These are phyloP conservation scores for Tylopilus sp. DNA, from an alignment of 1,284 basidiomycete genomes.

Conservation along the genomic window DNA sequence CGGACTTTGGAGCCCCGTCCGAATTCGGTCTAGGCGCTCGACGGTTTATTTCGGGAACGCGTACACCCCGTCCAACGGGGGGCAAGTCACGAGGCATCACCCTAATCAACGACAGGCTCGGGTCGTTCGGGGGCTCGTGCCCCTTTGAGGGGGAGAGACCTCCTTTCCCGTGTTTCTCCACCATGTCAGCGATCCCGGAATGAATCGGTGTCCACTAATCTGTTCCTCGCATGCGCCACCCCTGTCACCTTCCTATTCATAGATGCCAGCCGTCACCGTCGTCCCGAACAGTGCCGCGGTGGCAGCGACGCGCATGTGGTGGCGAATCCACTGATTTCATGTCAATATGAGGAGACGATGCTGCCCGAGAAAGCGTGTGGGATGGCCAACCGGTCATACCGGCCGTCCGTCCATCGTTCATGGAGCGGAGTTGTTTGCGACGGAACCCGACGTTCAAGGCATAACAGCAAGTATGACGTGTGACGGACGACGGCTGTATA, in stretches of 20 bases:
- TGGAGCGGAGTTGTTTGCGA: conserved; percentile 9
- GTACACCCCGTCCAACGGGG: too few species aligned
- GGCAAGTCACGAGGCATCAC: conserved; percentile 50
- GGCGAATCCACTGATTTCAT: conserved; percentile 17
- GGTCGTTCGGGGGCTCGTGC: neutral
- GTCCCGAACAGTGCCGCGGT: conserved; percentile 12
- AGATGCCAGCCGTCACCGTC: neutral
- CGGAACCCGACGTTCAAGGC: too few species aligned
- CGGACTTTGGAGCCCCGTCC: conserved; percentile 35
- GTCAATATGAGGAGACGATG: conserved; percentile 6
- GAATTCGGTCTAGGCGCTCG: conserved; percentile 1
- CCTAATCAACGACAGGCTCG: too few species aligned
- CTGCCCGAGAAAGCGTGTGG: neutral
- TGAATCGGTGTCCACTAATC: neutral
- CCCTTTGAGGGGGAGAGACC: conserved; percentile 6
- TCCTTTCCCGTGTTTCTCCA: conserved; percentile 12
- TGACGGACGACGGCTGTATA: too few species aligned
- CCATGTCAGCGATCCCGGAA: conserved; percentile 5
- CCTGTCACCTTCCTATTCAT: too few species aligned
- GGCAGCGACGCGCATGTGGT: conserved; percentile 1
- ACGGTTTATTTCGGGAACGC: conserved; percentile 6
- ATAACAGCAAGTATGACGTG: too few species aligned
- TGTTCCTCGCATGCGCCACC: conserved; percentile 5
- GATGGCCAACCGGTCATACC: conserved; percentile 6
- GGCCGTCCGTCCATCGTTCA: conserved; percentile 2